These are phyloP conservation scores for Wickerhamiella nectarea DNA, from an alignment of 805 yeast genomes.

Conservation along the genomic window DNA sequence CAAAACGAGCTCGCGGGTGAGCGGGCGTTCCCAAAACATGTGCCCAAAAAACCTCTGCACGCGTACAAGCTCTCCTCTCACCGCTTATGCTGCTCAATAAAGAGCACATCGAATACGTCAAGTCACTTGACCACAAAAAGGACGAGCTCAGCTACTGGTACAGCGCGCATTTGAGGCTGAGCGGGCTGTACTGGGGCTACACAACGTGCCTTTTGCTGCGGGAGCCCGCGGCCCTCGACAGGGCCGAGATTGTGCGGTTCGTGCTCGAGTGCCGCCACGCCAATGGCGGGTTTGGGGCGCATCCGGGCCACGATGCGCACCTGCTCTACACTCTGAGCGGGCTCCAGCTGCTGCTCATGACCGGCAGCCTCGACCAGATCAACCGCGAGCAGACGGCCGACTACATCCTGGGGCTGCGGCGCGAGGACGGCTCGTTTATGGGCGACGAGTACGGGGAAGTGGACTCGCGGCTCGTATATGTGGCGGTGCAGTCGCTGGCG, in stretches of 20 bases:
- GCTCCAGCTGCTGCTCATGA: conserved; percentile 60
- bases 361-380: conserved; percentile 39
- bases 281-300: conserved; percentile 69
- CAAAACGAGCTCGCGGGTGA: neutral
- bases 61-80: neutral
- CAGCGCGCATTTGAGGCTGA: conserved; percentile 76
- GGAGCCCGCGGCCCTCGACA: conserved; percentile 43
- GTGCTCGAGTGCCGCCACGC: conserved; percentile 49
- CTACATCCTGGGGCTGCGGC: conserved; percentile 33
- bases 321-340: conserved; percentile 75
- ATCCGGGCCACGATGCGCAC: conserved; percentile 82
- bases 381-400: conserved; percentile 27
- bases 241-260: conserved; percentile 49
- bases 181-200: conserved; percentile 90
- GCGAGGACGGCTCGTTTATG: conserved; percentile 56
- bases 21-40: neutral
- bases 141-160: conserved; percentile 71
- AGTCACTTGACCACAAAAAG: conserved; percentile 38
- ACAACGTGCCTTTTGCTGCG: conserved; percentile 55
- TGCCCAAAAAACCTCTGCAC: neutral
- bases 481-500: conserved; percentile 60
- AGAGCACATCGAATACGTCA: conserved; percentile 48
- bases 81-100: conserved; percentile 22
- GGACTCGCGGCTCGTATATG: conserved; percentile 82
- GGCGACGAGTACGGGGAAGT: conserved; percentile 90